Percentiles rank a stretch among this genome's conserved stretches.
Conservation (phyloP, 1,284 basidiomycete species). For the Phellopilus nigrolimitatus region DNA sequence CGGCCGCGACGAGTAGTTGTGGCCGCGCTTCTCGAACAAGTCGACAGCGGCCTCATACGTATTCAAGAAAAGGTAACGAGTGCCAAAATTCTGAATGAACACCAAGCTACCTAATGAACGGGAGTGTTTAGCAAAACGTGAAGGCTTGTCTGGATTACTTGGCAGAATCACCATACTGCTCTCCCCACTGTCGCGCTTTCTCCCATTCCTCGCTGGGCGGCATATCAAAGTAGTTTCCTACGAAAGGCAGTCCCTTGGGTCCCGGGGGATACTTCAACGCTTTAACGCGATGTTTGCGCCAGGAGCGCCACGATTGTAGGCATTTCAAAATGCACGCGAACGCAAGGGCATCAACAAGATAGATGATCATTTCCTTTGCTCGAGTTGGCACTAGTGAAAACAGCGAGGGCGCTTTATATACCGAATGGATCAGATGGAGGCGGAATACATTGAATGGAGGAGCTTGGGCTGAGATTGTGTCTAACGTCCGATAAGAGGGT, state of each 20-base stretch:
- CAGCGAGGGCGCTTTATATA: too few species aligned
- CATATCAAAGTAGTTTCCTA: slow-evolving; percentile 42
- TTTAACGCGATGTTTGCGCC: background rate
- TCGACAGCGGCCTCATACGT: slow-evolving; percentile 13
- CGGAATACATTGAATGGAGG: too few species aligned
- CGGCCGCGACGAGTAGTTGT: slow-evolving; percentile 15
- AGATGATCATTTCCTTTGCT: too few species aligned
- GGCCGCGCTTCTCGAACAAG: slow-evolving; percentile 12
- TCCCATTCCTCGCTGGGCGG: slow-evolving; percentile 37
- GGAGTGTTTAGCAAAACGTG: background rate
- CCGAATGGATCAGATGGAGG: too few species aligned
- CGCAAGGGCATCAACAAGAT: background rate
- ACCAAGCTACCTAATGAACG: slow-evolving; percentile 7
- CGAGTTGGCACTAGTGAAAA: too few species aligned
- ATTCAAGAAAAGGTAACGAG: slow-evolving; percentile 11
- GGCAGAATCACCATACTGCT: slow-evolving; percentile 37
- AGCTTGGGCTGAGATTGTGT: too few species aligned
- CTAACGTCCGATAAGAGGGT: too few species aligned
- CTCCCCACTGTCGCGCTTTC: slow-evolving; percentile 37
- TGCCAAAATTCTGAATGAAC: slow-evolving; percentile 8
- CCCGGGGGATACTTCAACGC: slow-evolving; percentile 26
- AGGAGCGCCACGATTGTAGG: background rate
- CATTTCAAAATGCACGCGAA: background rate
- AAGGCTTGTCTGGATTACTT: background rate
- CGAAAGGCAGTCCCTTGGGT: slow-evolving; percentile 35